A percentile compares a stretch with the other conserved stretches of the same genome.
These are phyloP conservation scores for Wallacemonas sp. DNA, from an alignment of 208 protist species.

Conservation along the genomic window DNA sequence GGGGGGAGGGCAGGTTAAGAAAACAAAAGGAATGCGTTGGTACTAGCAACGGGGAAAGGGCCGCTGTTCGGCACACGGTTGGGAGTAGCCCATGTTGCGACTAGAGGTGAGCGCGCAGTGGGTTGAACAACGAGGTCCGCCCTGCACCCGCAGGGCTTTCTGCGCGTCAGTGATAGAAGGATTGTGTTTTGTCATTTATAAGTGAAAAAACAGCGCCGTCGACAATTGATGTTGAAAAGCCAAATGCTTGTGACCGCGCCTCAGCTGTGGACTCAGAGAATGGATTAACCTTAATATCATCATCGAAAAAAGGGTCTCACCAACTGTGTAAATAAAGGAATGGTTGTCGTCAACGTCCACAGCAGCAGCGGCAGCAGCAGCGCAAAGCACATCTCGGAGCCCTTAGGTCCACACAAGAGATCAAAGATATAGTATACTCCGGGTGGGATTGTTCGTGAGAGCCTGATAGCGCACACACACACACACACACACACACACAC, in stretches of 20 bases:
- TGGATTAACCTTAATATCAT: conserved; percentile 47
- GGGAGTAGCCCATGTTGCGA: too few relatives aligned
- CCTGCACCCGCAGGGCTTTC: too few relatives aligned
- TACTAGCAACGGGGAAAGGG: too few relatives aligned
- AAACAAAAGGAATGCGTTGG: background rate
- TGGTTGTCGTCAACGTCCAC: conserved; percentile 25
- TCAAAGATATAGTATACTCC: conserved; percentile 48
- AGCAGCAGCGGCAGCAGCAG: background rate
- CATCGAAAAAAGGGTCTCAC: conserved; percentile 42
- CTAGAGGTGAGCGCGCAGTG: too few relatives aligned
- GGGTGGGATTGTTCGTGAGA: conserved; percentile 70
- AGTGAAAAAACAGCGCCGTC: too few relatives aligned
- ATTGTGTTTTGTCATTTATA: too few relatives aligned
- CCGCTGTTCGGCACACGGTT: too few relatives aligned
- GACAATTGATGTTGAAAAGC: too few relatives aligned
- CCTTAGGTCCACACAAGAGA: conserved; percentile 70
- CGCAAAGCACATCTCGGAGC: conserved; percentile 37
- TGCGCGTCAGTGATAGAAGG: too few relatives aligned
- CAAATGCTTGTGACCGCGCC: background rate
- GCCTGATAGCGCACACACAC: conserved; percentile 22
- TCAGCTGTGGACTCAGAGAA: conserved; percentile 35
- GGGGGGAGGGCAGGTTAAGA: background rate
- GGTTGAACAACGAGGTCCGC: too few relatives aligned
- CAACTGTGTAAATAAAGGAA: conserved; percentile 46
- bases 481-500: conserved; percentile 11